phyloP scores from a whole-genome alignment of 139 green algal genomes.

The Volvox africanus region DNA sequence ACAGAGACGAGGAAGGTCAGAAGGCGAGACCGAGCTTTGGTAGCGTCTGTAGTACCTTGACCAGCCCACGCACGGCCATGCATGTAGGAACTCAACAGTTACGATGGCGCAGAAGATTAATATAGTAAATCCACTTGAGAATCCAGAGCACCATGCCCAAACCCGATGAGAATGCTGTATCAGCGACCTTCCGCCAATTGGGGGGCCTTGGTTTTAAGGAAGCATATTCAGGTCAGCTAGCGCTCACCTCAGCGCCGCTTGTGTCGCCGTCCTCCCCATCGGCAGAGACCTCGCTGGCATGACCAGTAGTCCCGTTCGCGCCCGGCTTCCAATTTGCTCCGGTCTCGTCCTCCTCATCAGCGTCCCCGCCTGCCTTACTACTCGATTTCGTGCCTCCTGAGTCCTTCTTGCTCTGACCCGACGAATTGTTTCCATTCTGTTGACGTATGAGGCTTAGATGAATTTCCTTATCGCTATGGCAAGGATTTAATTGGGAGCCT shows the following conservation, averaged over 20 bases:
- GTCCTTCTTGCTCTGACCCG: slow-evolving; percentile 31
- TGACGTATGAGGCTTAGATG: background rate
- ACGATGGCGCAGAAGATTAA: no score
- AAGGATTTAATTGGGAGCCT: background rate
- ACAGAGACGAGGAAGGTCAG: no score
- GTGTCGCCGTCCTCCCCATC: slow-evolving; percentile 36
- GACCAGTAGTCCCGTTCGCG: background rate
- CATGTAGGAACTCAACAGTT: no score
- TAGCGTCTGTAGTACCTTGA: no score
- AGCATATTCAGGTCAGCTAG: background rate
- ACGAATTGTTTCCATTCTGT: background rate
- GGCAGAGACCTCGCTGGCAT: slow-evolving; percentile 26
- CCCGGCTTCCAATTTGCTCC: background rate
- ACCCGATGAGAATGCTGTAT: no score
- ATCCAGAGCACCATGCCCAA: no score
- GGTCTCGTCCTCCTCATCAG: slow-evolving; percentile 2
- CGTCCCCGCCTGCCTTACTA: background rate
- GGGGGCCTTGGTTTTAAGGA: no score
- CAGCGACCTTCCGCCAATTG: no score
- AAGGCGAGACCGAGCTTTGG: no score
- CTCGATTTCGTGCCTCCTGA: background rate
- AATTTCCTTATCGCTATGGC: background rate
- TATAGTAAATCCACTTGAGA: no score
- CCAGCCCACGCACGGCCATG: no score
- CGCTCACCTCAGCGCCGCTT: slow-evolving; percentile 16